phyloP scores from a whole-genome alignment of 768 basidiomycete species.

The Pleurotus cornucopiae region DNA sequence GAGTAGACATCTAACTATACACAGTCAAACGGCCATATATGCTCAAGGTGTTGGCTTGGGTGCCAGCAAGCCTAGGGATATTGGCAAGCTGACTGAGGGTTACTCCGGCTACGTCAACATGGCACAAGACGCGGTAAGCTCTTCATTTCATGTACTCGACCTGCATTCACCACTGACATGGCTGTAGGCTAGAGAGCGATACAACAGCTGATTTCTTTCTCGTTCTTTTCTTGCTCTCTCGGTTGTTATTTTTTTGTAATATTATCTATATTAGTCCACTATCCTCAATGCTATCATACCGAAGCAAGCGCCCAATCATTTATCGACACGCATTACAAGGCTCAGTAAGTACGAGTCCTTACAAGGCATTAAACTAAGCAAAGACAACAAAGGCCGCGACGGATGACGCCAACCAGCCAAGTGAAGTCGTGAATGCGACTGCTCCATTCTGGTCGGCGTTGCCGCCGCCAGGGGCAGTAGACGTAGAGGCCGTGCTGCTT shows the following conservation, averaged over 20 bases:
- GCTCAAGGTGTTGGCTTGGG: slow-evolving; percentile 86
- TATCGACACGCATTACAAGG: too few species aligned
- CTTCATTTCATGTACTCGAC: not conserved
- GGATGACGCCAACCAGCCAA: not conserved
- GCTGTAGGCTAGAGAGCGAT: slow-evolving; percentile 30
- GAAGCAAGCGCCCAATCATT: not conserved
- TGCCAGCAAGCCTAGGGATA: slow-evolving; percentile 86
- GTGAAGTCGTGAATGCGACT: not conserved
- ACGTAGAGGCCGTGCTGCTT: not conserved
- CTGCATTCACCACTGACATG: not conserved
- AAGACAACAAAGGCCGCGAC: not conserved
- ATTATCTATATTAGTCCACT: not conserved
- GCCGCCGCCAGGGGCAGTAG: not conserved
- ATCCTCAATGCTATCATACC: not conserved
- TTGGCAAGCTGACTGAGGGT: slow-evolving; percentile 67
- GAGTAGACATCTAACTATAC: slow-evolving; percentile 5
- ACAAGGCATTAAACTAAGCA: not conserved
- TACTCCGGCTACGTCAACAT: slow-evolving; percentile 68
- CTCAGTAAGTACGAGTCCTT: too few species aligned
- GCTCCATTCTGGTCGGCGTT: not conserved
- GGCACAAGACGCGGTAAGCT: slow-evolving; percentile 65
- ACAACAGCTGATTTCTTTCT: slow-evolving; percentile 17
- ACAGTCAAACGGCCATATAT: slow-evolving; percentile 80
- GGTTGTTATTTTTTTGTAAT: not conserved
- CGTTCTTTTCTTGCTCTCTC: not conserved